A percentile compares a stretch with the other conserved stretches of the same genome.
Conservation (phyloP, 2,329 filamentous ascomycete species). For the Sarocladium brachiariae region DNA sequence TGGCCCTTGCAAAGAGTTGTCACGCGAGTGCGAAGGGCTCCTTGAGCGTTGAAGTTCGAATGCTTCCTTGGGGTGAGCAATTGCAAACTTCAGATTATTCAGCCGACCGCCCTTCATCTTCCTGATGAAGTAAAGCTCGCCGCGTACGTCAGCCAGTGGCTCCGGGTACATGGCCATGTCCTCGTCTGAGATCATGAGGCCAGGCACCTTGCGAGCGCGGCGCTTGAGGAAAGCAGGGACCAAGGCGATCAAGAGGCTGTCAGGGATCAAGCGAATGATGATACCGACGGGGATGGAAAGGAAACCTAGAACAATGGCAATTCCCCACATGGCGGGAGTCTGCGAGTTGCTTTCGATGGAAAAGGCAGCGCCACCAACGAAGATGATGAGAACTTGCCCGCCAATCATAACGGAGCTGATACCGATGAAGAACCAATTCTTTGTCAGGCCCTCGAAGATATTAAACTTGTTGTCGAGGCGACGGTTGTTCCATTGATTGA, state of each 20-base stretch:
- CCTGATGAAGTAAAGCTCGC: conserved; percentile 76
- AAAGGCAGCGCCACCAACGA: conserved; percentile 77
- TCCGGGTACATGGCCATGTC: conserved; percentile 65
- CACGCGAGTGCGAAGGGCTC: conserved; percentile 57
- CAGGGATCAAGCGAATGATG: conserved; percentile 75
- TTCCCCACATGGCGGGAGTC: conserved; percentile 73
- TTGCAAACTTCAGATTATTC: conserved; percentile 73
- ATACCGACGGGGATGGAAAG: conserved; percentile 82
- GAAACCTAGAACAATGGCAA: conserved; percentile 75
- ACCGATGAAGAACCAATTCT: conserved; percentile 81
- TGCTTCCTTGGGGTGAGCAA: conserved; percentile 67
- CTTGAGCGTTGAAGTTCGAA: conserved; percentile 51
- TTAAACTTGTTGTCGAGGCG: conserved; percentile 93
- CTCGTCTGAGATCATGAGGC: conserved; percentile 57
- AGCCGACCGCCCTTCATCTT: conserved; percentile 74
- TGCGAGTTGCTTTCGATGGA: conserved; percentile 56
- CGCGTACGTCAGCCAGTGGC: conserved; percentile 65
- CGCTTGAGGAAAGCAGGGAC: conserved; percentile 48
- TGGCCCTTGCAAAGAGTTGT: conserved; percentile 55
- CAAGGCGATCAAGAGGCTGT: conserved; percentile 51
- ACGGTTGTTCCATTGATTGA: conserved; percentile 96
- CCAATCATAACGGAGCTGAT: conserved; percentile 86
- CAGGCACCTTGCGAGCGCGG: conserved; percentile 39
- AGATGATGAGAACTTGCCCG: conserved; percentile 84
- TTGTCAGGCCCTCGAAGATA: conserved; percentile 80